Evolutionary conservation across 176 grass and related monocot genomes (phyloP).

Genomic region (Bromus sterilis): DNA sequence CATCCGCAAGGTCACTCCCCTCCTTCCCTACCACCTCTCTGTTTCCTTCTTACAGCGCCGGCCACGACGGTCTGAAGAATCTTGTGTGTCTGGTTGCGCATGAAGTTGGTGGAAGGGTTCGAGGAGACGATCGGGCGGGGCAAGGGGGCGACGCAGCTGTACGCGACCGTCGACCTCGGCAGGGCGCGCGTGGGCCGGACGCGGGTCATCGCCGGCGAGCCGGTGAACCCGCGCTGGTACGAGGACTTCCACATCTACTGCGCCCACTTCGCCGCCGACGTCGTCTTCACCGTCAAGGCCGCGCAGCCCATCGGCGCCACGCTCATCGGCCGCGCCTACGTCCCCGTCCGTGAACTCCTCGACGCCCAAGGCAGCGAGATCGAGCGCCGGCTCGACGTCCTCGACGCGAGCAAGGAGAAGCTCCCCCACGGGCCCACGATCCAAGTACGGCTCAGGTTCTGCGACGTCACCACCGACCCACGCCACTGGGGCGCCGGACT

Average conservation of each 20-base stretch:
- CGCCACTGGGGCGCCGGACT: conserved; percentile 48
- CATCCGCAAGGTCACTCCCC: conserved; percentile 43
- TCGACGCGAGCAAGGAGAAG: conserved; percentile 18
- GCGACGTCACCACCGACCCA: conserved; percentile 38
- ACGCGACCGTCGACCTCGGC: conserved; percentile 72
- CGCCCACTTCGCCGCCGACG: conserved; percentile 55
- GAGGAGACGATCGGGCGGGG: conserved; percentile 60
- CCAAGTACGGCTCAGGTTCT: conserved; percentile 50
- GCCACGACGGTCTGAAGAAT: no score
- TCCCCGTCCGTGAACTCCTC: conserved; percentile 49
- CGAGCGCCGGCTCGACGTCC: conserved; percentile 54
- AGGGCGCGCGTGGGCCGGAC: conserved; percentile 73
- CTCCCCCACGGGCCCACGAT: conserved; percentile 47
- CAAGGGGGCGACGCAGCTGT: conserved; percentile 59
- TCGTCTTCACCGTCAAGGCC: conserved; percentile 75
- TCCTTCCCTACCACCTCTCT: no score
- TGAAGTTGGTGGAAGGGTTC: conserved; percentile 80
- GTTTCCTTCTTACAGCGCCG: no score
- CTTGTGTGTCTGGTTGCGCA: no score
- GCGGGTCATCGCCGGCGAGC: conserved; percentile 45
- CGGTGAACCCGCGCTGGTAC: conserved; percentile 76
- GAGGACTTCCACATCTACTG: conserved; percentile 90
- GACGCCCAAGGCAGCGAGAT: conserved; percentile 28
- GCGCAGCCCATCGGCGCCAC: conserved; percentile 54
- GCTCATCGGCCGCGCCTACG: conserved; percentile 80